Evolutionary conservation across 176 grass and related monocot genomes (phyloP), one percentile per base, ranked within the genome.

Genomic region (Oryza longistaminata): DNA sequence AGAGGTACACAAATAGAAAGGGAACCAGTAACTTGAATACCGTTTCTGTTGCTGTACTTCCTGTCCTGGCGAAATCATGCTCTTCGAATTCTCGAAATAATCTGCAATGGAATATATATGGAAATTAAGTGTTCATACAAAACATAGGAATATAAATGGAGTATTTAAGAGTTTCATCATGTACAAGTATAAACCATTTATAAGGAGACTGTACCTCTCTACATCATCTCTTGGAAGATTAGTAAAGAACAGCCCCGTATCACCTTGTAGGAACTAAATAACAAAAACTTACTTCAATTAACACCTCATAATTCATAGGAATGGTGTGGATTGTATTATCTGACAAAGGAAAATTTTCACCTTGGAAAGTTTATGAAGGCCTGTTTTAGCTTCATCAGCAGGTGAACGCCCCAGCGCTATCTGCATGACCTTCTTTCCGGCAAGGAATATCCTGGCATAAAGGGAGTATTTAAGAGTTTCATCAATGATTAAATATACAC

Each of bases 401-500:
- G 83, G 25, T 16, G 93, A 99, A 14, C 90, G 89, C 25, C 96
- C 96, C 24, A 99, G 45, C 12, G 93, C 85, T 49, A 96, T 88
- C 87, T 96, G 93, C 96, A 99, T 99, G 42, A 99, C 91, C 89
- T 96, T 99, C 85, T 96, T 99, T 68, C 91, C 89, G 24, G 93
- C 96, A 68, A 99, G 93, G 86, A 99, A 99, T 85, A 99, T 94
- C 85, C 96, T 98, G 45, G 4, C 4, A 58, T 21, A 21, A 66
- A 60, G 68, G 52, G 5, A n/a, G 73, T 39, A 62, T 31, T 16
- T 39, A 77, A 27, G n/a, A 10, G 13, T 6, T 10, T 5, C 40
- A 24, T 50, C 29, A n/a, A n/a, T n/a, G n/a, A n/a, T n/a, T n/a
- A n/a, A n/a, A n/a, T n/a, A n/a, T n/a, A n/a, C n/a, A n/a, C n/a